phyloP scores from a whole-genome alignment of 345 rosid genomes.

The Xanthoceras sorbifolium region DNA sequence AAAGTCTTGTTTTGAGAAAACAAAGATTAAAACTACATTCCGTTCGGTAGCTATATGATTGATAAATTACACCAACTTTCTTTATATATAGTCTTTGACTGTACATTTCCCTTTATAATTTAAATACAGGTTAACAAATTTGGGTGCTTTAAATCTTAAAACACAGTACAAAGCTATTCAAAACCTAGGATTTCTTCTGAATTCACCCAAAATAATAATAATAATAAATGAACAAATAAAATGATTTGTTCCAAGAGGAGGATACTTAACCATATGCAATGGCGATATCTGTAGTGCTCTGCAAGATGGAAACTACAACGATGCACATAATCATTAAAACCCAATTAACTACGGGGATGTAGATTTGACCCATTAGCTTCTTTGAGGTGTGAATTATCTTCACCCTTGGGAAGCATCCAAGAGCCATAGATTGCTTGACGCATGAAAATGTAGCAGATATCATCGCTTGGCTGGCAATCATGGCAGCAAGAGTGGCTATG shows the following conservation, averaged over 20 bases:
- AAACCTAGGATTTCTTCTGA: not conserved
- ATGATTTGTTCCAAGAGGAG: not conserved
- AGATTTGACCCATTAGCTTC: slow-evolving; percentile 87
- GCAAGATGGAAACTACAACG: slow-evolving; percentile 80
- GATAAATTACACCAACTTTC: not conserved
- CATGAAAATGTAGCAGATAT: slow-evolving; percentile 98
- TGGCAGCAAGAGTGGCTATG: slow-evolving; percentile 84
- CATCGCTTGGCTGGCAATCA: slow-evolving; percentile 99
- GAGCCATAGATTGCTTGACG: slow-evolving; percentile 95
- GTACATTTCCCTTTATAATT: slow-evolving; percentile 23
- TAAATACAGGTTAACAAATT: not conserved
- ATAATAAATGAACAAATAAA: not conserved
- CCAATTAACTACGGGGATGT: slow-evolving; percentile 89
- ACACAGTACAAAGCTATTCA: not conserved
- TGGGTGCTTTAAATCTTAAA: not conserved
- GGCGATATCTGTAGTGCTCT: slow-evolving; percentile 88
- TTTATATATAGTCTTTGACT: slow-evolving; percentile 14
- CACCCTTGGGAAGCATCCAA: slow-evolving; percentile 95
- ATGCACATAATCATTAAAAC: slow-evolving; percentile 93
- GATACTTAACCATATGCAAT: slow-evolving; percentile 82
- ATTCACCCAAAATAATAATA: slow-evolving; percentile 5
- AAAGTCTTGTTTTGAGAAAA: not conserved
- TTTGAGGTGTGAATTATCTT: slow-evolving; percentile 93
- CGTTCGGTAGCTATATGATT: not conserved
- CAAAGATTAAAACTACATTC: not conserved